phyloP scores from a whole-genome alignment of 192 early-diverging fungal genomes.

The Dissophora ornata region DNA sequence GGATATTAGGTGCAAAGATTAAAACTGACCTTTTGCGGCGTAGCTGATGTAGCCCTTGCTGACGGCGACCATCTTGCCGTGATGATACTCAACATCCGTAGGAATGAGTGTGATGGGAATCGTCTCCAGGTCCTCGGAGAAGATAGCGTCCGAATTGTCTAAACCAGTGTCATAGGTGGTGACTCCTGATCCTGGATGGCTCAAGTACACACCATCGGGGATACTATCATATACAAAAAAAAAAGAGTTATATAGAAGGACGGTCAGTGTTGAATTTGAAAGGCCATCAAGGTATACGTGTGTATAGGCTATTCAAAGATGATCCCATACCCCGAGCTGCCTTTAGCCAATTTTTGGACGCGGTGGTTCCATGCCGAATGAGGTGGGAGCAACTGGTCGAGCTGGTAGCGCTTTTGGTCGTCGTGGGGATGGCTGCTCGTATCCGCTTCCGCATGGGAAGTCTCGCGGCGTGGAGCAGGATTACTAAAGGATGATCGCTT shows the following conservation, averaged over 20 bases:
- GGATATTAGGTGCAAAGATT: not conserved
- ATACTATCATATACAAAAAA: constrained; percentile 18
- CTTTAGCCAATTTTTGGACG: constrained; percentile 49
- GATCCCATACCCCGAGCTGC: constrained; percentile 40
- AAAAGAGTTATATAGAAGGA: too few species aligned
- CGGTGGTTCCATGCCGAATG: constrained; percentile 54
- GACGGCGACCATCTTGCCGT: constrained; percentile 57
- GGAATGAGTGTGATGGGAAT: constrained; percentile 57
- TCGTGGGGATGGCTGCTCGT: constrained; percentile 21
- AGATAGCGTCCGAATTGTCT: constrained; percentile 54
- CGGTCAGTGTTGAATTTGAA: not conserved
- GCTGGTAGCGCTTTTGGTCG: constrained; percentile 48
- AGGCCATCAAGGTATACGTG: not conserved
- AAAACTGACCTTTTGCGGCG: constrained; percentile 56
- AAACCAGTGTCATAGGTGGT: constrained; percentile 47
- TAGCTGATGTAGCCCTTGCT: constrained; percentile 61
- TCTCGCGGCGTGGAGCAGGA: constrained; percentile 32
- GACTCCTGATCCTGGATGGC: constrained; percentile 22
- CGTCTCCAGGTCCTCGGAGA: constrained; percentile 51
- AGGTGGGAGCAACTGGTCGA: constrained; percentile 46
- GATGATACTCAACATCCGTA: constrained; percentile 57
- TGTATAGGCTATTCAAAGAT: too few species aligned
- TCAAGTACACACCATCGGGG: constrained; percentile 58
- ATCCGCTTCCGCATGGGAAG: constrained; percentile 30
- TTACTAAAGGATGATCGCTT: constrained; percentile 34